Conservation (phyloP, 176 grass and related monocot species). For the Oryza glumipatula region DNA sequence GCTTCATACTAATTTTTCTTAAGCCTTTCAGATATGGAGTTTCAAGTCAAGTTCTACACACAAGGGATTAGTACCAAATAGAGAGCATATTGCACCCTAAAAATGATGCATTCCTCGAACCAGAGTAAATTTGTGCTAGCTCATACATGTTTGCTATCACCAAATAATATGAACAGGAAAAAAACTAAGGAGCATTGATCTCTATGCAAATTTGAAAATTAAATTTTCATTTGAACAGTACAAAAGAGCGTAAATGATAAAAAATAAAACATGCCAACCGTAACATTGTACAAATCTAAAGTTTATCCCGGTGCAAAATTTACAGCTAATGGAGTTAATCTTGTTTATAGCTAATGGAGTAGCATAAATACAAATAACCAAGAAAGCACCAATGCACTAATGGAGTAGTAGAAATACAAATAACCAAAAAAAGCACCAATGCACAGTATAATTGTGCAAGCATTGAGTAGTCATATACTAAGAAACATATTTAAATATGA, state of each 20-base stretch:
- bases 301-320: not conserved
- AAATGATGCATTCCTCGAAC: not conserved
- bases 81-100: not conserved
- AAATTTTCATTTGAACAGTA: not conserved
- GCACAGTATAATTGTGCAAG: not conserved
- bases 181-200: not conserved
- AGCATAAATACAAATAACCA: too few species aligned
- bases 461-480: not conserved
- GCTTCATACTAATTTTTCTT: not conserved
- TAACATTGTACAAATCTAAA: not conserved
- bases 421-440: not conserved
- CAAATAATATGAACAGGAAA: not conserved
- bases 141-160: constrained; percentile 23
- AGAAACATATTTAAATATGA: not conserved
- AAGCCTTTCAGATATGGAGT: not conserved
- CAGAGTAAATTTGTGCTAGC: not conserved
- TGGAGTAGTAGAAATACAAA: not conserved
- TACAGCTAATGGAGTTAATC: not conserved
- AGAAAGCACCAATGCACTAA: too few species aligned
- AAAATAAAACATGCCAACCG: not conserved
- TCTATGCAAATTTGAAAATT: not conserved
- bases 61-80: not conserved
- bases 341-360: too few species aligned
- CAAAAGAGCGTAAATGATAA: not conserved
- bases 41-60: constrained; percentile 17